phyloP scores from a whole-genome alignment of 2,329 filamentous ascomycete species.

The Penicillium sp. region DNA sequence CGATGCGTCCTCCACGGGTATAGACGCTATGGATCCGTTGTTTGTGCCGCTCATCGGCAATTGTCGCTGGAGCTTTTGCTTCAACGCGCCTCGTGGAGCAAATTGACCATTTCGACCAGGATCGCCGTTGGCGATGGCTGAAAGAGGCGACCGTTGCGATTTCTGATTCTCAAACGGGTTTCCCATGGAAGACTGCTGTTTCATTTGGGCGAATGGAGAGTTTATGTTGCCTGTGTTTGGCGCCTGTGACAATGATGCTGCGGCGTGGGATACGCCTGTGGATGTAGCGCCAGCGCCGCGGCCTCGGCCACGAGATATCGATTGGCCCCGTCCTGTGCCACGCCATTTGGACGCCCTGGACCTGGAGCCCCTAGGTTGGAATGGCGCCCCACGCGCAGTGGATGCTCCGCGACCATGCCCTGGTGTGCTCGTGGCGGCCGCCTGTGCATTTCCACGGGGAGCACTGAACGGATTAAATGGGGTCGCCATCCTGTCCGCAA shows the following conservation, averaged over 20 bases:
- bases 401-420: slow-evolving; percentile 27
- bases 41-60: slow-evolving; percentile 7
- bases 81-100: slow-evolving; percentile 7
- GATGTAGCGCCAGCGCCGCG: slow-evolving; percentile 20
- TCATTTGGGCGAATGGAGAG: slow-evolving; percentile 28
- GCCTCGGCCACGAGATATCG: slow-evolving; percentile 15
- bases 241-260: background rate
- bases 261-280: slow-evolving; percentile 11
- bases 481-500: slow-evolving; percentile 30
- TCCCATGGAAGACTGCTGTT: slow-evolving; percentile 15
- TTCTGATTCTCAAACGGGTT: slow-evolving; percentile 15
- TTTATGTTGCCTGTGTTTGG: slow-evolving; percentile 1
- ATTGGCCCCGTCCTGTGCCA: slow-evolving; percentile 22
- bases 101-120: slow-evolving; percentile 2
- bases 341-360: slow-evolving; percentile 18
- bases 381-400: slow-evolving; percentile 11
- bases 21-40: slow-evolving; percentile 3
- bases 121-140: slow-evolving; percentile 16
- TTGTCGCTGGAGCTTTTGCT: slow-evolving; percentile 9
- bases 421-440: slow-evolving; percentile 15
- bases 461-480: slow-evolving; percentile 29
- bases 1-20: slow-evolving; percentile 24
- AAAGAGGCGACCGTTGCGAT: slow-evolving; percentile 21
- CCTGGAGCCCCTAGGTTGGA: slow-evolving; percentile 18
- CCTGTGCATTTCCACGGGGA: slow-evolving; percentile 25